Evolutionary conservation across 2,329 filamentous ascomycete genomes (phyloP).

Genomic region (Nemania serpens): DNA sequence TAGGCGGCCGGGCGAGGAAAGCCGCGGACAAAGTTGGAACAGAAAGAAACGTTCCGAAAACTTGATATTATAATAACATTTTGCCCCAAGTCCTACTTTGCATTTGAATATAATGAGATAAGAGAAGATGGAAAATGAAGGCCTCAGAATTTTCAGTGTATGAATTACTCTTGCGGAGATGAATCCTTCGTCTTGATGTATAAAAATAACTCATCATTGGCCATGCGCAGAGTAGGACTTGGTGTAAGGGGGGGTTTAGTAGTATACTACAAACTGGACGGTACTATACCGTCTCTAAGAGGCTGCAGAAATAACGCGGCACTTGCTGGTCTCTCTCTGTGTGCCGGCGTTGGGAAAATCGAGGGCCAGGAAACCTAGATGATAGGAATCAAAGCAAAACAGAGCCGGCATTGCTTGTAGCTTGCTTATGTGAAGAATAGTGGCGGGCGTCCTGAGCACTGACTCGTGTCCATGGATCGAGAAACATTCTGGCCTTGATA

Average conservation of each 20-base stretch:
- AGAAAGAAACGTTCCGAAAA: not conserved
- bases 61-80: no score
- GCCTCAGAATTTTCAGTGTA: constrained; percentile 45
- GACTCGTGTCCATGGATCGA: no score
- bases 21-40: not conserved
- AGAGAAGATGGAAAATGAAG: constrained; percentile 4
- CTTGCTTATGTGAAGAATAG: no score
- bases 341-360: not conserved
- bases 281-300: no score
- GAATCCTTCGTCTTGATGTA: constrained; percentile 39
- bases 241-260: not conserved
- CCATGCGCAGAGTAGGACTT: constrained; percentile 9
- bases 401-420: no score
- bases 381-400: no score
- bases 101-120: no score
- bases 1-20: not conserved
- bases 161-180: constrained; percentile 39
- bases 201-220: constrained; percentile 41
- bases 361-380: no score
- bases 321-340: constrained; percentile 4
- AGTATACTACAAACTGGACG: no score
- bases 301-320: not conserved
- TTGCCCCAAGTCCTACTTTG: no score
- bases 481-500: no score
- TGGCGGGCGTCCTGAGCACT: no score